Evolutionary conservation across 169 alveolate species (phyloP), one percentile per base, ranked within the genome.

Genomic region (Neospora caninum): DNA sequence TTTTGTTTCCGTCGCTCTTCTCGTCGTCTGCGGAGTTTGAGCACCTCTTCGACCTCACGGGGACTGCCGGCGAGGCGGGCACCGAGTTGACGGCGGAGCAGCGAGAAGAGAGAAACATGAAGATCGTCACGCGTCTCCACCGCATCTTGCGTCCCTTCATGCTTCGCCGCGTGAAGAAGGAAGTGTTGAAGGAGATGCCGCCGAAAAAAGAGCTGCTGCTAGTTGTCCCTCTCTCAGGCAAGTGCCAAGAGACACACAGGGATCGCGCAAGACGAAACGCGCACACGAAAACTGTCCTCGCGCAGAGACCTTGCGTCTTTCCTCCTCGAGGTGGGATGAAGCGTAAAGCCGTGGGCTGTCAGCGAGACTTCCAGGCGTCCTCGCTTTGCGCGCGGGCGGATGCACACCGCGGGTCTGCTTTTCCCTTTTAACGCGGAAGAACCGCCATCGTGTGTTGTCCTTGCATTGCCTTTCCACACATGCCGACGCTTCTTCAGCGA

Each of bases 1-100:
- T 99, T 96, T 98, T 99, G 86, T 98, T 99, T 98, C 99, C 99
- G 0, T 98, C 98, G 94, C 97, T 99, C 34, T 99, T 99, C 95
- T 98, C 99, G 82, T 97, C 98, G 42, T 98, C 99, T 84, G 99
- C 99, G 69, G 99, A 99, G 95, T 99, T 99, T 93, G 98, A 99
- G 92, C 98, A 98, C 95, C 98, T 97, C 31, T 97, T 97, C 97
- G 97, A 97, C 82, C 92, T 97, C 34, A 96, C 97, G n/a, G 97
- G 97, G 49, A 97, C 97, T 22, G 96, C 96, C 2, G 92, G 53
- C 31, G 92, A 29, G 53, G 97, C 73, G 80, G 95, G 89, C 9
- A 89, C 92, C 43, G 88, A 78, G 34, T 73, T 89, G 58, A 70
- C 89, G n/a, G 88, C 95, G 93, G 96, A 95, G 45, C 97, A 97